Evolutionary conservation across 169 alveolate genomes (phyloP), one percentile per base, ranked within the genome.

Genomic region (Plasmodium gonderi): DNA sequence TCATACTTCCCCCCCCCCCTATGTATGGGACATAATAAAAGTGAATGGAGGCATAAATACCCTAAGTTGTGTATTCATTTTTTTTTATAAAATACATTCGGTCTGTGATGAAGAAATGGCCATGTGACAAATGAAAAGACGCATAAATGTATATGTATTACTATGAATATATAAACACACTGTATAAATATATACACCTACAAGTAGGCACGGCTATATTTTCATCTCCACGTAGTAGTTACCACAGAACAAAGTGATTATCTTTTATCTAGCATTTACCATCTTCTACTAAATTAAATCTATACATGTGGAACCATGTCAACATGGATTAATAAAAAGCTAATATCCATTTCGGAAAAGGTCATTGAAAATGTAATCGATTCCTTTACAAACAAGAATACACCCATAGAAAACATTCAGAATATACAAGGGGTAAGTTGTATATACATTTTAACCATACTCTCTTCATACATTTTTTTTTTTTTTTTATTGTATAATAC

Each of bases 301-400:
- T 26, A 23, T 29, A 23, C 54, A n/a, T 42, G 29, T 20, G 29
- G 72, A 90, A 90, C 72, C 72, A 90, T 90, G 94, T 90, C 94
- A 45, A 77, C 94, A 78, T 90, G 94, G 94, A 90, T 90, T 36
- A 90, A 90, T 44, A 90, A 90, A 90, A 90, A 90, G 81, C 80
- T 90, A 33, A 64, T 90, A 67, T 77, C 94, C 6, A 26, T 90
- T 77, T 90, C 94, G 1, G 94, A 90, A 69, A 90, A 78, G 44
- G 90, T 90, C 3, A 90, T 90, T 72, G 94, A 90, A 77, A 90
- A 90, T 90, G 94, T 90, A 60, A 90, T 90, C 7, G 94, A 90
- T 20, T 90, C 94, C 9, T 54, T 90, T 38, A 31, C 94, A 7
- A 90, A 90, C 26, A 90, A 77, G 45, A 90, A 76, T 33, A 33